phyloP scores from a whole-genome alignment of 768 basidiomycete species.

The Tricholoma matsutake region DNA sequence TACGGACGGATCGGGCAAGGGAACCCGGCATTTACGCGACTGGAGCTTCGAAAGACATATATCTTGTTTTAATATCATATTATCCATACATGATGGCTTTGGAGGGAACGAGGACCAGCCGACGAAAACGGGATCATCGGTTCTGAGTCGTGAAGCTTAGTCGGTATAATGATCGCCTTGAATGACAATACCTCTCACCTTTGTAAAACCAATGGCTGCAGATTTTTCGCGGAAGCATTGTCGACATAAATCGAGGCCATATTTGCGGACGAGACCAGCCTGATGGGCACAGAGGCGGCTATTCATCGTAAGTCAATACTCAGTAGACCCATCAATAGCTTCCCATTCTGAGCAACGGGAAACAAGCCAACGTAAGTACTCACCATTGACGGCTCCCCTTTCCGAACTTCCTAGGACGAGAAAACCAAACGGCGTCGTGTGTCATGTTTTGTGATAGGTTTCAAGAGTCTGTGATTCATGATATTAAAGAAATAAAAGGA shows the following conservation, averaged over 20 bases:
- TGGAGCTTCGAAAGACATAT: not conserved
- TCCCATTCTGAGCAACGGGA: not conserved
- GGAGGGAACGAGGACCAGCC: not conserved
- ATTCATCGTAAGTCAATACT: not conserved
- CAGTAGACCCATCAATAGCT: not conserved
- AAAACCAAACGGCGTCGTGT: slow-evolving; percentile 98
- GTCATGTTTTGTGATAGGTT: slow-evolving; percentile 62
- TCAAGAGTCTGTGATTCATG: slow-evolving; percentile 13
- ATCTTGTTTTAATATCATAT: slow-evolving; percentile 14
- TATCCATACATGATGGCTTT: slow-evolving; percentile 14
- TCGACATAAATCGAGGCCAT: slow-evolving; percentile 95
- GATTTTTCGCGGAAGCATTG: slow-evolving; percentile 99
- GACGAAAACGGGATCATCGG: slow-evolving; percentile 31
- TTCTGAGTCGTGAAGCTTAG: slow-evolving; percentile 29
- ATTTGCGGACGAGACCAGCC: slow-evolving; percentile 96
- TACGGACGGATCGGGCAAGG: not conserved
- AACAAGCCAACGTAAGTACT: slow-evolving; percentile 24
- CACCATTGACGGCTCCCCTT: slow-evolving; percentile 96
- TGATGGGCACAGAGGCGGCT: slow-evolving; percentile 97
- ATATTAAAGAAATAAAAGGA: not conserved
- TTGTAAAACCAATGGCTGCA: slow-evolving; percentile 88
- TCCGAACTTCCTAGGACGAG: slow-evolving; percentile 91
- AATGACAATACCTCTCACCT: slow-evolving; percentile 51
- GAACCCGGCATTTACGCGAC: not conserved
- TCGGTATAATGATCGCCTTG: not conserved